A percentile compares a stretch with the other conserved stretches of the same genome.
These are phyloP conservation scores for Pharus latifolius DNA, from an alignment of 176 grass and related monocot genomes.

Conservation along the genomic window DNA sequence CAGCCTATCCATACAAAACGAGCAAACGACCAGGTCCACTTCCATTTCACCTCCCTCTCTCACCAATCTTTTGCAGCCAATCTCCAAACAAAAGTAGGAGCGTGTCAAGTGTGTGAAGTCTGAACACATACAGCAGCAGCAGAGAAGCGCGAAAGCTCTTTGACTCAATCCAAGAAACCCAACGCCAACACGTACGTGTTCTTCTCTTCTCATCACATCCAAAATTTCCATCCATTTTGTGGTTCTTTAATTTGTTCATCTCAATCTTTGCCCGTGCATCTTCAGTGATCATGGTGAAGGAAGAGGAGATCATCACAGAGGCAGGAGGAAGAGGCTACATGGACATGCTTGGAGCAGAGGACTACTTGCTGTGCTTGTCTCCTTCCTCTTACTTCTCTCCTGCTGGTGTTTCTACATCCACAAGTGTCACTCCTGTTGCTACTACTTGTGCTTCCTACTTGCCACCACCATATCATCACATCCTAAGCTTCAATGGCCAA, in stretches of 20 bases:
- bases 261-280: neutral
- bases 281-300: constrained; percentile 31
- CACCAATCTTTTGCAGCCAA: neutral
- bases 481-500: constrained; percentile 26
- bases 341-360: constrained; percentile 34
- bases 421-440: neutral
- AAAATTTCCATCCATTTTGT: neutral
- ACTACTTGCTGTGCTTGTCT: constrained; percentile 26
- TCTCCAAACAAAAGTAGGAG: constrained; percentile 4
- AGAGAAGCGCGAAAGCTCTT: constrained; percentile 23
- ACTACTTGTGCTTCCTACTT: constrained; percentile 12
- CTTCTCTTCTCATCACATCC: neutral
- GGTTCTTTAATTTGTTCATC: neutral
- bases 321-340: constrained; percentile 24
- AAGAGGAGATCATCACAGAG: constrained; percentile 24
- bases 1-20: neutral
- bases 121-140: constrained; percentile 6
- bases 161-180: constrained; percentile 15
- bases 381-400: constrained; percentile 33
- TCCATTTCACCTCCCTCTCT: neutral
- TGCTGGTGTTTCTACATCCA: neutral
- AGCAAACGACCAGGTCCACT: neutral
- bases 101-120: neutral
- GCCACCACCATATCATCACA: constrained; percentile 5
- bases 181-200: neutral